Conservation (phyloP, 1,139 yeast species). For the Kurtzmaniella natalensis region DNA sequence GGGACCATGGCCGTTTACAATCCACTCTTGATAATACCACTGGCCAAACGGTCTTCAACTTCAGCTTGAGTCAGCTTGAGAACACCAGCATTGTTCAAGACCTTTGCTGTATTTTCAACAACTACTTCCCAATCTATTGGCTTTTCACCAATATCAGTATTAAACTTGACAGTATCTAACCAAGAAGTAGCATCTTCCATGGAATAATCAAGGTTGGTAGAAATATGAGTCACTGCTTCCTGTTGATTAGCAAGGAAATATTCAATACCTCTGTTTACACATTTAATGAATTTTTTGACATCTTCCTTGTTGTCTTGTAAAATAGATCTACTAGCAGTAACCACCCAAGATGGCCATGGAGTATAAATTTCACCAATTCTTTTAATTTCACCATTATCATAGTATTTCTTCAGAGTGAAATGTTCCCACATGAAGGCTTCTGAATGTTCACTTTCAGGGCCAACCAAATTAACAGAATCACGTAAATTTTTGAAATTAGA, state of each 20-base stretch:
- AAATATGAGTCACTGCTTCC: conserved; percentile 65
- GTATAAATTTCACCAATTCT: conserved; percentile 84
- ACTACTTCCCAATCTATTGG: conserved; percentile 48
- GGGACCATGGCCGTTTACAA: not conserved
- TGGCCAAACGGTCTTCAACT: conserved; percentile 26
- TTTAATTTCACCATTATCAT: conserved; percentile 74
- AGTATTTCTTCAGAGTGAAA: conserved; percentile 82
- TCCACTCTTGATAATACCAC: conserved; percentile 17
- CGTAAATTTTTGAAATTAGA: conserved; percentile 72
- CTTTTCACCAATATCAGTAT: conserved; percentile 35
- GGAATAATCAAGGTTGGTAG: conserved; percentile 67
- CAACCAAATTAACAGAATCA: conserved; percentile 65
- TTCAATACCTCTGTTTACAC: conserved; percentile 61
- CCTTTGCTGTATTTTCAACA: conserved; percentile 53
- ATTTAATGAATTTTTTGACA: conserved; percentile 42
- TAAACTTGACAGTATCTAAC: conserved; percentile 72
- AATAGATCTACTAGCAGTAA: conserved; percentile 46
- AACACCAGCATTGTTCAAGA: conserved; percentile 62
- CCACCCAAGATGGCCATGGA: conserved; percentile 96
- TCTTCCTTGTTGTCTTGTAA: conserved; percentile 21
- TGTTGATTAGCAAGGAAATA: conserved; percentile 58
- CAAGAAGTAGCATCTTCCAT: conserved; percentile 74
- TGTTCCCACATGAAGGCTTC: conserved; percentile 98
- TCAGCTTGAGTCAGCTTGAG: conserved; percentile 33
- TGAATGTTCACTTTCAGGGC: conserved; percentile 32